phyloP scores from a whole-genome alignment of 805 yeast species.

The Lachancea sp. region DNA sequence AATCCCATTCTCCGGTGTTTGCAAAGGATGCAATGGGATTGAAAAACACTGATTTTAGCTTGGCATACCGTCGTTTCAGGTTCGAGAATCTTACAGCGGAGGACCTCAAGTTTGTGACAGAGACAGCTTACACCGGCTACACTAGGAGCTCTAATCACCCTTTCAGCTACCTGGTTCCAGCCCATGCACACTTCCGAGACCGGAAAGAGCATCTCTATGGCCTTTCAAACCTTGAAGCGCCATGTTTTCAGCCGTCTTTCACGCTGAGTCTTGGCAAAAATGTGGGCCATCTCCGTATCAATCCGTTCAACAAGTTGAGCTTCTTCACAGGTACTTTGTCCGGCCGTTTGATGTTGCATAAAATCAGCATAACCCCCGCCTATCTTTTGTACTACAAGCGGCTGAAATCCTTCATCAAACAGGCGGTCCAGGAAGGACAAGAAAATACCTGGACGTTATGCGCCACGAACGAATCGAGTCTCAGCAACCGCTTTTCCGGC shows the following conservation, averaged over 20 bases:
- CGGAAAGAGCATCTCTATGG: background rate
- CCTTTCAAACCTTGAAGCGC: background rate
- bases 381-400: slow-evolving; percentile 19
- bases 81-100: slow-evolving; percentile 13
- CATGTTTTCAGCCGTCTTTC: slow-evolving; percentile 4
- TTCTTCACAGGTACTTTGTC: slow-evolving; percentile 76
- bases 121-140: background rate
- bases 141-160: slow-evolving; percentile 17
- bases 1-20: slow-evolving; percentile 12
- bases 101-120: slow-evolving; percentile 11
- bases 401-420: slow-evolving; percentile 14
- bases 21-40: slow-evolving; percentile 1
- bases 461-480: background rate
- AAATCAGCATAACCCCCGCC: slow-evolving; percentile 29
- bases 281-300: slow-evolving; percentile 16
- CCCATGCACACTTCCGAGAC: slow-evolving; percentile 4
- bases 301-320: slow-evolving; percentile 26
- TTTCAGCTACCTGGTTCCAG: slow-evolving; percentile 20
- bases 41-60: background rate
- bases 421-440: slow-evolving; percentile 8
- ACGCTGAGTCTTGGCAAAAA: background rate
- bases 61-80: background rate
- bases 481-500: background rate
- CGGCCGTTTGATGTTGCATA: slow-evolving; percentile 82
- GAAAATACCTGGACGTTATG: slow-evolving; percentile 11